phyloP scores from a whole-genome alignment of 176 grass and related monocot genomes.

The Triticum turgidum region DNA sequence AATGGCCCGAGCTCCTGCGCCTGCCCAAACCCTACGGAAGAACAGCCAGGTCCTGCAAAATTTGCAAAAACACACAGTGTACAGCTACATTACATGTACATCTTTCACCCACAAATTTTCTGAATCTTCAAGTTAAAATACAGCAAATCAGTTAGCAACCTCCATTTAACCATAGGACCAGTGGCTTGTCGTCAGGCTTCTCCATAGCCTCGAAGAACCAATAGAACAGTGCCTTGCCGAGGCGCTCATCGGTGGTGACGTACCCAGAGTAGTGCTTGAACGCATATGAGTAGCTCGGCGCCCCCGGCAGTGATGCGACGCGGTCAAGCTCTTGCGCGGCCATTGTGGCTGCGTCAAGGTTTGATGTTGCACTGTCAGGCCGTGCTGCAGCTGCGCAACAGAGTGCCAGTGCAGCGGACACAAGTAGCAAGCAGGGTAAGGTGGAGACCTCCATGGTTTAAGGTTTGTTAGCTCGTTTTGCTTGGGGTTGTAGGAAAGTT shows the following conservation, averaged over 20 bases:
- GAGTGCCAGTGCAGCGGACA: slow-evolving; percentile 3
- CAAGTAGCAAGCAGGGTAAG: slow-evolving; percentile 18
- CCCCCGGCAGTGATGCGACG: slow-evolving; percentile 37
- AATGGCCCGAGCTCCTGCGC: slow-evolving; percentile 76
- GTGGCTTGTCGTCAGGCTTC: slow-evolving; percentile 46
- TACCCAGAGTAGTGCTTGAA: slow-evolving; percentile 60
- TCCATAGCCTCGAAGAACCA: slow-evolving; percentile 63
- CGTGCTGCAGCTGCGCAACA: slow-evolving; percentile 7
- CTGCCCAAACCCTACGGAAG: slow-evolving; percentile 70
- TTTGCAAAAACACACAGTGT: neutral
- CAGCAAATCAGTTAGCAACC: slow-evolving; percentile 15
- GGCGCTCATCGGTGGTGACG: slow-evolving; percentile 41
- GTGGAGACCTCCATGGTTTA: slow-evolving; percentile 6
- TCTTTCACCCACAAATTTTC: neutral
- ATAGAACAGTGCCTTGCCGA: slow-evolving; percentile 63
- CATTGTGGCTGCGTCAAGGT: slow-evolving; percentile 9
- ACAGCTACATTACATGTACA: neutral
- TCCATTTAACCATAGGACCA: slow-evolving; percentile 73
- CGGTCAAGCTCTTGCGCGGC: slow-evolving; percentile 45
- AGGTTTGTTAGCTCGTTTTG: neutral
- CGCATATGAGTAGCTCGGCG: slow-evolving; percentile 9
- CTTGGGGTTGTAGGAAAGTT: neutral
- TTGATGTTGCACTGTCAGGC: neutral
- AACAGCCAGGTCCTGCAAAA: slow-evolving; percentile 57
- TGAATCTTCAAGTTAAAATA: neutral